Percentiles rank a stretch among this genome's conserved stretches.
Conservation (phyloP, 371 early-diverging fungal species). For the Nosema granulosis region DNA sequence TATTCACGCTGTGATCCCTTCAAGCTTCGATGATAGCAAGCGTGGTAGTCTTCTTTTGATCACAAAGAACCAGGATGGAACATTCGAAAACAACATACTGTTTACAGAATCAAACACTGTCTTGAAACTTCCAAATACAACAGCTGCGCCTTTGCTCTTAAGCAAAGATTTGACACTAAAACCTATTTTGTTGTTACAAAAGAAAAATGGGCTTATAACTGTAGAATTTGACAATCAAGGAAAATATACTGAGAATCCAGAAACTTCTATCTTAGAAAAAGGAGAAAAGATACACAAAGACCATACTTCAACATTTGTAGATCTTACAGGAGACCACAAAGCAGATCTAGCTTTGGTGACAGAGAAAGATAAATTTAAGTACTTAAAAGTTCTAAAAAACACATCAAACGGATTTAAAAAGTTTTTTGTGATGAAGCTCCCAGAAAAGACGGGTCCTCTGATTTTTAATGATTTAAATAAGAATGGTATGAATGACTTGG, state of each 20-base stretch:
- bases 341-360: constrained; percentile 51
- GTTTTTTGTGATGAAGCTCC: constrained; percentile 15
- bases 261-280: not conserved
- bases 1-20: constrained; percentile 31
- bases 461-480: constrained; percentile 59
- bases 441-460: constrained; percentile 49
- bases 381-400: constrained; percentile 43
- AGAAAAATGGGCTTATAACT: constrained; percentile 1
- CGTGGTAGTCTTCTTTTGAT: constrained; percentile 24
- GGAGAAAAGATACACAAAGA: constrained; percentile 46
- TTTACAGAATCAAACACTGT: constrained; percentile 7
- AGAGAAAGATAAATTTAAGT: constrained; percentile 26
- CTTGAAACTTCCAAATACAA: not conserved
- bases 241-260: constrained; percentile 1
- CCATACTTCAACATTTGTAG: constrained; percentile 60
- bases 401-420: constrained; percentile 2
- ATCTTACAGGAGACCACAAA: constrained; percentile 53
- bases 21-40: constrained; percentile 18
- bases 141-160: constrained; percentile 15
- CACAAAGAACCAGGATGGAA: not conserved
- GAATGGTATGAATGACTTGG: constrained; percentile 46
- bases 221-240: not conserved
- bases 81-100: constrained; percentile 18
- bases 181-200: constrained; percentile 19
- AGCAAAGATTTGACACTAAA: constrained; percentile 1